Evolutionary conservation across 345 rosid species (phyloP).

Genomic region (Citrus unshiu): DNA sequence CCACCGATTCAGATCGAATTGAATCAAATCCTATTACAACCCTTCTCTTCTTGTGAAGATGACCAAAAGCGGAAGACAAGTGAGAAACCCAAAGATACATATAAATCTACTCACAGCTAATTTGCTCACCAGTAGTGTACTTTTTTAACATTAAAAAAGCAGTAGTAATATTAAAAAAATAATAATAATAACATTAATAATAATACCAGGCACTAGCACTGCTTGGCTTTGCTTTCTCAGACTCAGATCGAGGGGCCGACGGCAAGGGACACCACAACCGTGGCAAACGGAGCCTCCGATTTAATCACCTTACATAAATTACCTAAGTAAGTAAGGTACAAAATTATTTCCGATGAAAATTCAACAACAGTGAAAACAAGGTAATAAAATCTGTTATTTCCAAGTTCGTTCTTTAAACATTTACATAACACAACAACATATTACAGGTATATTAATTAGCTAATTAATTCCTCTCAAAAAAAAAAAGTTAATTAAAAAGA

Average conservation of each 20-base stretch:
- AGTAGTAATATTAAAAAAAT: neutral
- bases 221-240: neutral
- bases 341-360: too few species aligned
- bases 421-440: neutral
- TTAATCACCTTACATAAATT: too few species aligned
- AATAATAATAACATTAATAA: neutral
- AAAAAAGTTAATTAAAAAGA: too few species aligned
- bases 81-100: neutral
- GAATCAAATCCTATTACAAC: neutral
- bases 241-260: neutral
- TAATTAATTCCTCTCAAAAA: neutral
- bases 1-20: neutral
- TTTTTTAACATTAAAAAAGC: too few species aligned
- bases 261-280: constrained; percentile 1
- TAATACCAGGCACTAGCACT: neutral
- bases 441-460: neutral
- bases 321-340: too few species aligned
- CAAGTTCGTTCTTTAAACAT: neutral
- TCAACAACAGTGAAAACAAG: too few species aligned
- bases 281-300: neutral
- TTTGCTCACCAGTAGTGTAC: neutral
- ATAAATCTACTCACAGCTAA: neutral
- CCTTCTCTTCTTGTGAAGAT: neutral
- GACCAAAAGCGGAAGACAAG: neutral
- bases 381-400: too few species aligned